phyloP scores from a whole-genome alignment of 2,329 filamentous ascomycete genomes.

The Fusarium paranaense region DNA sequence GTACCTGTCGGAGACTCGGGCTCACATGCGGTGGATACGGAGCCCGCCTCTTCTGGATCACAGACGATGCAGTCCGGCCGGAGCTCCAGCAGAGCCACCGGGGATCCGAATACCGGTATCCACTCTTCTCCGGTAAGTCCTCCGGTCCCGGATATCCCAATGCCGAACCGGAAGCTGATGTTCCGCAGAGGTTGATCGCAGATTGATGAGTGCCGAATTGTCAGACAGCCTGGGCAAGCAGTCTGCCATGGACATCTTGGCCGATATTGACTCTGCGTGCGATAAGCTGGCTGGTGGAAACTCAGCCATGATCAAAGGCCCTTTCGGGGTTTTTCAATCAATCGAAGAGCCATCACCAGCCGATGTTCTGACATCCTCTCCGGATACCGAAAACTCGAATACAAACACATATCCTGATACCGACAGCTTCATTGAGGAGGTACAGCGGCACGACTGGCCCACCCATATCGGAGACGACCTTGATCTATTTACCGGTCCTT shows the following conservation, averaged over 20 bases:
- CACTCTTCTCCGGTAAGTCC: conserved; percentile 53
- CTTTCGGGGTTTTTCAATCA: conserved; percentile 38
- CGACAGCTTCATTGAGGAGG: conserved; percentile 36
- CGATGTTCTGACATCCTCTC: conserved; percentile 9
- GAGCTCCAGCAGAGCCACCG: conserved; percentile 41
- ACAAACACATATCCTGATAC: conserved; percentile 28
- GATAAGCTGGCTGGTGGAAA: conserved; percentile 24
- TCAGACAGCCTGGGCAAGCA: conserved; percentile 45
- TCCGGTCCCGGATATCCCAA: neutral
- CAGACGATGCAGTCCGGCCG: conserved; percentile 35
- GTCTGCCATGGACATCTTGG: conserved; percentile 37
- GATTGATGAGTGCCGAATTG: conserved; percentile 45
- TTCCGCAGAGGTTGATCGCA: conserved; percentile 31
- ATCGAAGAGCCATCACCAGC: neutral
- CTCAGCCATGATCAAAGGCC: conserved; percentile 26
- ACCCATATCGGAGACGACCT: conserved; percentile 35
- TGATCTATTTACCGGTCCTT: conserved; percentile 32
- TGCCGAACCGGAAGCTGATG: neutral
- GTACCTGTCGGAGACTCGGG: conserved; percentile 50
- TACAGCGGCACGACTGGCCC: conserved; percentile 35
- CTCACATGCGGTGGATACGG: conserved; percentile 55
- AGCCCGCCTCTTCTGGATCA: conserved; percentile 49
- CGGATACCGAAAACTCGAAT: conserved; percentile 26
- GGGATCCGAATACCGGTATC: conserved; percentile 53
- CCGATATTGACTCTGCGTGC: conserved; percentile 40